These are phyloP conservation scores for Millerozyma acaciae DNA, from an alignment of 805 yeast species.

Conservation along the genomic window DNA sequence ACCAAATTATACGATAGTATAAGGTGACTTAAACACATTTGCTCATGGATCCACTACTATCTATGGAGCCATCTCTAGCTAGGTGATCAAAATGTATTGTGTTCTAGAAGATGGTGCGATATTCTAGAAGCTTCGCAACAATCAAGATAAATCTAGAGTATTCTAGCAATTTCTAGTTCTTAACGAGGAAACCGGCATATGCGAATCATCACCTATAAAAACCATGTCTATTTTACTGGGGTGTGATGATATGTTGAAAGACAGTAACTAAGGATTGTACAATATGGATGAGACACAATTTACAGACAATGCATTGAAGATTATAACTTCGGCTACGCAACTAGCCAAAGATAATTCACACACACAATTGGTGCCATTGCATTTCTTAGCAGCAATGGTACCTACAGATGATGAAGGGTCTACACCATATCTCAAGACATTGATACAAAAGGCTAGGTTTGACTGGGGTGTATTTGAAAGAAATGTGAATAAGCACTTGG, in stretches of 20 bases:
- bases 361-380: slow-evolving; percentile 82
- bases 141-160: too few species aligned
- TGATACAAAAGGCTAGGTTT: slow-evolving; percentile 80
- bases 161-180: too few species aligned
- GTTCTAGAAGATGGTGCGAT: too few species aligned
- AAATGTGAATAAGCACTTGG: slow-evolving; percentile 73
- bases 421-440: slow-evolving; percentile 64
- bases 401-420: slow-evolving; percentile 51
- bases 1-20: too few species aligned
- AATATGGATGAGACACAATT: slow-evolving; percentile 69
- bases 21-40: too few species aligned
- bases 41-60: too few species aligned
- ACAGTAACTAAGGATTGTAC: neutral
- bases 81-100: too few species aligned
- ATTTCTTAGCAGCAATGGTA: slow-evolving; percentile 87
- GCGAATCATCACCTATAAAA: too few species aligned
- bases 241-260: neutral
- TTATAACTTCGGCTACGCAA: slow-evolving; percentile 74
- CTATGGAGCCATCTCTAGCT: too few species aligned
- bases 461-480: slow-evolving; percentile 83
- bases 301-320: slow-evolving; percentile 87
- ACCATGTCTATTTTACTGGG: neutral
- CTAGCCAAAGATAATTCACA: slow-evolving; percentile 83
- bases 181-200: too few species aligned
- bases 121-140: too few species aligned